A percentile compares a stretch with the other conserved stretches of the same genome.
These are phyloP conservation scores for Globisporangium middletonii DNA, from an alignment of 352 stramenopile species.

Conservation along the genomic window DNA sequence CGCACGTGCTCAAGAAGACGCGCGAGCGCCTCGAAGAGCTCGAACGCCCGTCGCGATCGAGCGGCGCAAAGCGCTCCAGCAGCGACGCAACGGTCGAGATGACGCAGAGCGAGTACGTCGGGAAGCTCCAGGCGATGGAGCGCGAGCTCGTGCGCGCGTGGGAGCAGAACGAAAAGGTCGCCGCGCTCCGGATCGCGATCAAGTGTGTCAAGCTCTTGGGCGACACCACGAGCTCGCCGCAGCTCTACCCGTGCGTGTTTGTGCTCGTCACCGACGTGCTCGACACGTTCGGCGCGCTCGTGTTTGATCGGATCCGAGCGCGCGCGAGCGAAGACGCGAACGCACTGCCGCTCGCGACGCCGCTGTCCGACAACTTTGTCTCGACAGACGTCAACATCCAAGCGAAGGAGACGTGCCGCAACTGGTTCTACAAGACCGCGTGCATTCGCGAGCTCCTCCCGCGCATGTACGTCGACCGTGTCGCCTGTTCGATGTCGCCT, in stretches of 20 bases:
- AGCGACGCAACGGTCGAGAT: constrained; percentile 57
- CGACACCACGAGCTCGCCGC: constrained; percentile 63
- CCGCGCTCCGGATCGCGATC: constrained; percentile 86
- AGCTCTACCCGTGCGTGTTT: constrained; percentile 89
- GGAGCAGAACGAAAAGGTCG: constrained; percentile 84
- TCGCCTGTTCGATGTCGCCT: neutral
- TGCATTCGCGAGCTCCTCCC: constrained; percentile 91
- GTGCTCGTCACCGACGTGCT: constrained; percentile 85
- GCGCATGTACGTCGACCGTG: constrained; percentile 58
- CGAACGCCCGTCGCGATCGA: constrained; percentile 22
- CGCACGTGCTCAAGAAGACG: constrained; percentile 52
- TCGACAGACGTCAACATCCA: constrained; percentile 79
- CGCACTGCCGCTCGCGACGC: constrained; percentile 40
- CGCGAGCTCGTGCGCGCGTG: constrained; percentile 59
- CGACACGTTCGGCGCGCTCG: constrained; percentile 81
- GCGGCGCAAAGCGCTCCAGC: constrained; percentile 2
- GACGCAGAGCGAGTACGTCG: constrained; percentile 77
- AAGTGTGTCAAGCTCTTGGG: constrained; percentile 88
- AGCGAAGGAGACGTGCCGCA: constrained; percentile 88
- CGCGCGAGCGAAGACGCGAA: constrained; percentile 60
- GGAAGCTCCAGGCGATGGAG: constrained; percentile 76
- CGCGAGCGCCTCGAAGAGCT: constrained; percentile 64
- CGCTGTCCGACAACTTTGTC: constrained; percentile 63
- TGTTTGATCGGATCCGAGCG: constrained; percentile 76
- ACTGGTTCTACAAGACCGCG: constrained; percentile 94